Evolutionary conservation across 2,329 filamentous ascomycete species (phyloP), one percentile per base, ranked within the genome.

Genomic region (Diplodia corticola): DNA sequence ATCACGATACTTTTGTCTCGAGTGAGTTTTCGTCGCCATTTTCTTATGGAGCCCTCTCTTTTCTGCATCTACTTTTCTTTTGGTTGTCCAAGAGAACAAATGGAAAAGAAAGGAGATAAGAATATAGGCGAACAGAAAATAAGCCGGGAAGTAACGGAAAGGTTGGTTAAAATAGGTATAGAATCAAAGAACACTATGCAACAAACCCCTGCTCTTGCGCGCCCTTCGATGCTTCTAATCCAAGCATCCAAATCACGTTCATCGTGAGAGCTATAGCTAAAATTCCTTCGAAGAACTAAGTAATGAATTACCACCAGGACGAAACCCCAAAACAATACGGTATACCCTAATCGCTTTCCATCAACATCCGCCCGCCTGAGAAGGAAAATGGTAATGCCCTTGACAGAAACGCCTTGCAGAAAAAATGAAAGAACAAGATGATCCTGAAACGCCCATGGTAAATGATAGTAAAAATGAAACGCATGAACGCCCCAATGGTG

Each of bases 51-150:
- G 33, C 30, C 46, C 17, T 49, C 59, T 63, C 60, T 28, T 37
- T 24, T 50, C 60, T 35, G 46, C 28, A 35, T 50, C 60, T 50
- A 50, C 40, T 44, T 44, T 44, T 50, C 46, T 37, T 50, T 50
- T 37, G 40, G 3, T 44, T 44, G 40, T 50, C 37, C 57, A 3
- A 61, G 6, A 61, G 22, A 61, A 61, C 24, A 60, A 57, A 26
- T 22, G 20, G 37, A 15, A 61, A 63, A 63, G 20, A 51, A 63
- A 37, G 48, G 20, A 33, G n/a, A 61, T 6, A 10, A 61, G 20
- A 30, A 48, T 26, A 46, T 46, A 26, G 30, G 26, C 17, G 7
- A 24, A 33, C 15, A 53, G 15, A 20, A 33, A 17, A 53, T 26
- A 30, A 30, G 49, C 50, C 50, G 28, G 50, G 37, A 40, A 22